phyloP scores from a whole-genome alignment of 2,329 filamentous ascomycete genomes.

The Monilinia laxa region DNA sequence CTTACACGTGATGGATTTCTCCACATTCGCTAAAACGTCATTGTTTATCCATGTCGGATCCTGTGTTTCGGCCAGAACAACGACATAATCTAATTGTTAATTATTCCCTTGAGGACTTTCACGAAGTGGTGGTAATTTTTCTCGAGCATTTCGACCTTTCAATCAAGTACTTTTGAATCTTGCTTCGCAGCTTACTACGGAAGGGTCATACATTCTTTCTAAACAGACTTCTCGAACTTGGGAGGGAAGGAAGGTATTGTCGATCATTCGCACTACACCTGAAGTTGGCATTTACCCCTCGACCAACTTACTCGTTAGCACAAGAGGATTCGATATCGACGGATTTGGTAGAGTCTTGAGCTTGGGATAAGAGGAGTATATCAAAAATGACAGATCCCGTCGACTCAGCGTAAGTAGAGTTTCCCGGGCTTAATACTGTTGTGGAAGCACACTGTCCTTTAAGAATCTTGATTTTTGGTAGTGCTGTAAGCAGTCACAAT shows the following conservation, averaged over 20 bases:
- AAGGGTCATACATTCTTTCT: background rate
- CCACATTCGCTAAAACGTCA: conserved; percentile 17
- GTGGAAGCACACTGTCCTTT: background rate
- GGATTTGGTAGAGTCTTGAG: background rate
- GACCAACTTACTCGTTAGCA: conserved; percentile 3
- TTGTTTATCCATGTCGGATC: background rate
- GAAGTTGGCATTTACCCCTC: conserved; percentile 16
- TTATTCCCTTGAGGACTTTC: background rate
- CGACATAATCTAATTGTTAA: background rate
- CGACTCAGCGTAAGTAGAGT: conserved; percentile 6
- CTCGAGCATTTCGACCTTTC: background rate
- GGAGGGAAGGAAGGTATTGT: conserved; percentile 9
- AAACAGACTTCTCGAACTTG: background rate
- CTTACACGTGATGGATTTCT: background rate
- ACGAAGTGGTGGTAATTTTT: background rate
- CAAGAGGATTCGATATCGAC: background rate
- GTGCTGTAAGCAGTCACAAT: background rate
- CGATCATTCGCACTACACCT: background rate
- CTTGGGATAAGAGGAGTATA: background rate
- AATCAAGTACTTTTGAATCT: background rate
- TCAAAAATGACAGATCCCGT: conserved; percentile 5
- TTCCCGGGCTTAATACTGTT: background rate
- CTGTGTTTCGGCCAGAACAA: background rate
- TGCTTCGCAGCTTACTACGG: background rate
- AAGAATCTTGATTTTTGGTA: background rate